Evolutionary conservation across 1,284 basidiomycete species (phyloP).

Genomic region (Trichosporon coremiiforme): DNA sequence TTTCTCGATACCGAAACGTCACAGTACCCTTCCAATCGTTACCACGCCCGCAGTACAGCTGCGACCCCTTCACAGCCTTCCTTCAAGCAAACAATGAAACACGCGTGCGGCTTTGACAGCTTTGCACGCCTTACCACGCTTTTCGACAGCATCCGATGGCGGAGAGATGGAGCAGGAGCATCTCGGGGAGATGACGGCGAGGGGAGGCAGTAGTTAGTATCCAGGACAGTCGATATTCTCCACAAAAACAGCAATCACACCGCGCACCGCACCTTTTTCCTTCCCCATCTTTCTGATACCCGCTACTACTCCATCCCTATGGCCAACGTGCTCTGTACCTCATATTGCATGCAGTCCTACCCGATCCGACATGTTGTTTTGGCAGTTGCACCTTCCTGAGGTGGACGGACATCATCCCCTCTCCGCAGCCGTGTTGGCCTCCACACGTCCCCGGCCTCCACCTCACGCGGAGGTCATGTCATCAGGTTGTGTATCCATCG

Average conservation of each 20-base stretch:
- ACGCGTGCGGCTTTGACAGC: slow-evolving; percentile 1
- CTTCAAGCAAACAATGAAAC: not conserved
- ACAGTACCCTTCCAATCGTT: slow-evolving; percentile 10
- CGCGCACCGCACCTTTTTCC: slow-evolving; percentile 4
- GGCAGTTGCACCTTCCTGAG: not conserved
- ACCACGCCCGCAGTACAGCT: not conserved
- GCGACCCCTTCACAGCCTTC: not conserved
- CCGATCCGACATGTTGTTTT: not conserved
- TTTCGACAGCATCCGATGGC: slow-evolving; percentile 2
- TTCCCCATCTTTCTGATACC: slow-evolving; percentile 6
- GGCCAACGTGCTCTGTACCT: slow-evolving; percentile 18
- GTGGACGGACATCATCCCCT: not conserved
- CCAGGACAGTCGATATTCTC: slow-evolving; percentile 1
- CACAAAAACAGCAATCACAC: not conserved
- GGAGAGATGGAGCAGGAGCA: not conserved
- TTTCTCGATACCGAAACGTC: slow-evolving; percentile 13
- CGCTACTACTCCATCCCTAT: slow-evolving; percentile 12
- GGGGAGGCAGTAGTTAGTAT: not conserved
- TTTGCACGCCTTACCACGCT: not conserved
- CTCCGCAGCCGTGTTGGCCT: slow-evolving; percentile 7
- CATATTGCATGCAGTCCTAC: slow-evolving; percentile 19
- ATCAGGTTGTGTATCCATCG: slow-evolving; percentile 2
- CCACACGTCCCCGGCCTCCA: slow-evolving; percentile 11
- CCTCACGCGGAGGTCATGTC: slow-evolving; percentile 4
- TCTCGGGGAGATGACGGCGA: not conserved